Conservation (phyloP, 805 yeast species). For the Cyberlindnera misumaiensis region DNA sequence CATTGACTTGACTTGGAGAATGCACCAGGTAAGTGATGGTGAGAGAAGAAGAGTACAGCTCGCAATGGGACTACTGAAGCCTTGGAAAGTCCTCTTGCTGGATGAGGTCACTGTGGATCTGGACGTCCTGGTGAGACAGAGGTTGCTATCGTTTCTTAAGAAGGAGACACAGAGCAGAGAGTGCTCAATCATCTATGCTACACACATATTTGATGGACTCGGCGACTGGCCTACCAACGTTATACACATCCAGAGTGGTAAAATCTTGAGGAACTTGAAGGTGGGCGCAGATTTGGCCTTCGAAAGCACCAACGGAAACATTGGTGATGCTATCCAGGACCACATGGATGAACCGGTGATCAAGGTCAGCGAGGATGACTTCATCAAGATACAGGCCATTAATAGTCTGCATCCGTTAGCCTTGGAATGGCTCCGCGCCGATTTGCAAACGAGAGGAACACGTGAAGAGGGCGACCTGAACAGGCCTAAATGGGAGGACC, state of each 20-base stretch:
- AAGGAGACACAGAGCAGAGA: conserved; percentile 64
- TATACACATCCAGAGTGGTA: conserved; percentile 71
- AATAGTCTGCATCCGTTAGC: conserved; percentile 70
- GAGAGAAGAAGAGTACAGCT: conserved; percentile 92
- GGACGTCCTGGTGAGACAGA: conserved; percentile 83
- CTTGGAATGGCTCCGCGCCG: conserved; percentile 54
- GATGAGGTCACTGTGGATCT: conserved; percentile 97
- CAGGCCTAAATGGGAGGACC: conserved; percentile 53
- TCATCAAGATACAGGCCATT: conserved; percentile 32
- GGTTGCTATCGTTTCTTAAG: conserved; percentile 62
- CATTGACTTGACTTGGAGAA: conserved; percentile 83
- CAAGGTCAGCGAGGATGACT: conserved; percentile 17
- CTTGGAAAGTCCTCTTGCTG: conserved; percentile 81
- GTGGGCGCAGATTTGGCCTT: conserved; percentile 28
- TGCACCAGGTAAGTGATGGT: conserved; percentile 90
- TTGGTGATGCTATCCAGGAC: conserved; percentile 20
- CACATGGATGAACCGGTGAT: conserved; percentile 14
- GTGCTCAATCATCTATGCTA: conserved; percentile 84
- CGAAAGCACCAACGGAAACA: conserved; percentile 6
- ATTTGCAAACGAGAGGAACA: conserved; percentile 36
- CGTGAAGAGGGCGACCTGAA: conserved; percentile 46
- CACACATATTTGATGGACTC: conserved; percentile 94
- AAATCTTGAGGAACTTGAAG: conserved; percentile 32
- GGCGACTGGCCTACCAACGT: conserved; percentile 86
- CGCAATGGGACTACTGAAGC: conserved; percentile 86